Conservation (phyloP, 352 stramenopile genomes). For the Phytophthora quininea region DNA sequence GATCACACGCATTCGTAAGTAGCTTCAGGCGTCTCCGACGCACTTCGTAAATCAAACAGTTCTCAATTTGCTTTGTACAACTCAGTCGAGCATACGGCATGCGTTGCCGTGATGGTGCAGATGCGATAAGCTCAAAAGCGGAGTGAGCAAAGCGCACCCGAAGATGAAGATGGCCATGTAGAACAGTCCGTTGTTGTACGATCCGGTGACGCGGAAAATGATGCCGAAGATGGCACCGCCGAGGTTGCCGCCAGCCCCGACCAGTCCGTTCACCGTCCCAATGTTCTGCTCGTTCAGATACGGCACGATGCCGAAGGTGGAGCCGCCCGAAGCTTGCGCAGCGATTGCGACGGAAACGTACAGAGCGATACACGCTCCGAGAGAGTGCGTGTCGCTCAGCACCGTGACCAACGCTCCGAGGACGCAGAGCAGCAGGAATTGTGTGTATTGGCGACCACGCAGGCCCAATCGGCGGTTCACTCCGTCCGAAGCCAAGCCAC, state of each 20-base stretch:
- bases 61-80: no score
- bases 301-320: slow-evolving; percentile 73
- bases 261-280: slow-evolving; percentile 66
- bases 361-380: slow-evolving; percentile 77
- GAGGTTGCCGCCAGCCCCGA: slow-evolving; percentile 72
- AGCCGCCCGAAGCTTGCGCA: slow-evolving; percentile 83
- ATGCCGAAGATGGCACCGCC: slow-evolving; percentile 72
- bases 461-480: slow-evolving; percentile 88
- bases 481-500: slow-evolving; percentile 87
- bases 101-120: slow-evolving; percentile 20
- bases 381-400: slow-evolving; percentile 82
- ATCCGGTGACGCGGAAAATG: slow-evolving; percentile 61
- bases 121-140: slow-evolving; percentile 45
- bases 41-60: no score
- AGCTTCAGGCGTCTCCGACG: no score
- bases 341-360: slow-evolving; percentile 94
- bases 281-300: slow-evolving; percentile 75
- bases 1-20: no score
- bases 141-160: slow-evolving; percentile 51
- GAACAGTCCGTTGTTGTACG: slow-evolving; percentile 43
- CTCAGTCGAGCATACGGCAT: no score
- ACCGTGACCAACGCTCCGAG: slow-evolving; percentile 87
- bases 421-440: slow-evolving; percentile 79
- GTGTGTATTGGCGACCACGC: slow-evolving; percentile 88
- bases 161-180: slow-evolving; percentile 69